These are phyloP conservation scores for Colletotrichum lentis DNA, from an alignment of 2,329 filamentous ascomycete genomes.

Conservation along the genomic window DNA sequence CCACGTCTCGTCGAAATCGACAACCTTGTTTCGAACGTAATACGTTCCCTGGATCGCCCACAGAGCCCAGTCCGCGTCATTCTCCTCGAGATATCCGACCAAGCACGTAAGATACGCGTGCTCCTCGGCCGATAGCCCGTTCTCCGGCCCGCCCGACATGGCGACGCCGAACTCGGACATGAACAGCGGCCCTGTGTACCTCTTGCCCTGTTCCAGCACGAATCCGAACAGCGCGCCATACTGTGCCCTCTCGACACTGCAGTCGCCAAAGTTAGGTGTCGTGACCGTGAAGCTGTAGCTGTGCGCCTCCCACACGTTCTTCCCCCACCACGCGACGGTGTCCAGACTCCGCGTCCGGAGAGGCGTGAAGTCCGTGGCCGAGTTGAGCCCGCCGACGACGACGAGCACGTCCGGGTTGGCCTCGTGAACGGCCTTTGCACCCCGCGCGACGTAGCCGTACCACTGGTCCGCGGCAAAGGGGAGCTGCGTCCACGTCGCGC, in stretches of 20 bases:
- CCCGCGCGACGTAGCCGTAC: slow-evolving; percentile 59
- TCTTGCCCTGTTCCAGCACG: slow-evolving; percentile 56
- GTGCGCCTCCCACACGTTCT: slow-evolving; percentile 69
- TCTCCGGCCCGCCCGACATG: slow-evolving; percentile 52
- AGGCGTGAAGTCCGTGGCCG: slow-evolving; percentile 60
- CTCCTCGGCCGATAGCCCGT: slow-evolving; percentile 56
- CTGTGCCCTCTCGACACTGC: slow-evolving; percentile 51
- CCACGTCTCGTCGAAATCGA: slow-evolving; percentile 63
- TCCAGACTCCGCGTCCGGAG: slow-evolving; percentile 53
- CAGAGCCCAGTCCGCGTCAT: slow-evolving; percentile 67
- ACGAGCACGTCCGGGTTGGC: slow-evolving; percentile 62
- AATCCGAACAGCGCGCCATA: slow-evolving; percentile 62
- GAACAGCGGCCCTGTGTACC: slow-evolving; percentile 63
- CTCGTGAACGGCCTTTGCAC: slow-evolving; percentile 58
- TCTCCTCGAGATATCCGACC: slow-evolving; percentile 59
- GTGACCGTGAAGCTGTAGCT: slow-evolving; percentile 64
- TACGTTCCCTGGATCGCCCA: slow-evolving; percentile 68
- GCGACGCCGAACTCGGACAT: slow-evolving; percentile 68
- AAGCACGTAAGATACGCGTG: slow-evolving; percentile 61
- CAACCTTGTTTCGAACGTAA: slow-evolving; percentile 60
- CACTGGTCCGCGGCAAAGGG: slow-evolving; percentile 57
- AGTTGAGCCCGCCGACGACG: slow-evolving; percentile 62
- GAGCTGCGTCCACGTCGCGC: slow-evolving; percentile 58
- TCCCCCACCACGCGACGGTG: slow-evolving; percentile 55
- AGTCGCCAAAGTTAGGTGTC: slow-evolving; percentile 53